Conservation (phyloP, 1,139 yeast species). For the Geotrichum bryndzae region DNA sequence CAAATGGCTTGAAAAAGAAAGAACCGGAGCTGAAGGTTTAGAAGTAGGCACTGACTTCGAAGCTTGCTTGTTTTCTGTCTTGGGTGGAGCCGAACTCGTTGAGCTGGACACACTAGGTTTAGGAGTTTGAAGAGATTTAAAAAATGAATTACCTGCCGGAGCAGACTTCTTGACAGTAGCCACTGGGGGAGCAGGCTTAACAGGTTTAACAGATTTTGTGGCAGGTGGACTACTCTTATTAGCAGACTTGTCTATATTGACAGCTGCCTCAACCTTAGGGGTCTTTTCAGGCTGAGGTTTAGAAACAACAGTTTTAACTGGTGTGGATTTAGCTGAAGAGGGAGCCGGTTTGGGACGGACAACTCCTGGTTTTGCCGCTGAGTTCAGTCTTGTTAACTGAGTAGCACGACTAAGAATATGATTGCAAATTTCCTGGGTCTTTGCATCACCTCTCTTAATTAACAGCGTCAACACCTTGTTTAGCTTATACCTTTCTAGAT, state of each 20-base stretch:
- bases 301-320: not conserved
- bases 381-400: constrained; percentile 7
- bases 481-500: constrained; percentile 25
- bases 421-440: constrained; percentile 7
- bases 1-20: constrained; percentile 20
- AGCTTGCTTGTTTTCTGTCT: not conserved
- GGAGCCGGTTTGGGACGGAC: not conserved
- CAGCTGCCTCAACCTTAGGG: not conserved
- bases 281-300: not conserved
- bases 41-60: constrained; percentile 11
- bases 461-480: constrained; percentile 22
- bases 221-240: not conserved
- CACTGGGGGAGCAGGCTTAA: constrained; percentile 1
- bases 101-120: constrained; percentile 1
- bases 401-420: constrained; percentile 10
- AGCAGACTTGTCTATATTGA: not conserved
- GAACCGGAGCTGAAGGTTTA: constrained; percentile 16
- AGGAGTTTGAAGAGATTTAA: constrained; percentile 21
- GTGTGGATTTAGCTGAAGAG: not conserved
- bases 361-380: constrained; percentile 7
- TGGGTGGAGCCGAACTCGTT: not conserved
- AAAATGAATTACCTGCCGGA: constrained; percentile 20
- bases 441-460: constrained; percentile 21
- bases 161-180: constrained; percentile 1
- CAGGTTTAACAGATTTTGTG: constrained; percentile 3